phyloP scores from a whole-genome alignment of 805 yeast species.

The Candida ascalaphidarum region DNA sequence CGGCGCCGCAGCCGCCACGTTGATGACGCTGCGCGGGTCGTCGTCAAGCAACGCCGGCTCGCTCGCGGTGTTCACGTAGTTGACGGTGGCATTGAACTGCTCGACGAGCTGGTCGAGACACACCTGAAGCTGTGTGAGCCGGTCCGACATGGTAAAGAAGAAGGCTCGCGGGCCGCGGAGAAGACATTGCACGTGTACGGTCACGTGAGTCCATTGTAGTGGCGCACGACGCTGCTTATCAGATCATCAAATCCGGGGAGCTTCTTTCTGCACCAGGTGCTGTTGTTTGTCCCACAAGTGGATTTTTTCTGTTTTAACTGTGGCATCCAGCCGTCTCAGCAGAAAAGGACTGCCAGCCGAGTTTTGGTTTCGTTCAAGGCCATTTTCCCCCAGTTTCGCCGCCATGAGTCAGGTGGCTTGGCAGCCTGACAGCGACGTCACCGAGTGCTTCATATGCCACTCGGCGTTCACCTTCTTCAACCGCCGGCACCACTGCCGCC shows the following conservation, averaged over 20 bases:
- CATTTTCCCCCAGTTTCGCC: too few species aligned
- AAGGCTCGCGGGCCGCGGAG: too few species aligned
- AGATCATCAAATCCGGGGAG: too few species aligned
- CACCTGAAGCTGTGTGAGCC: constrained; percentile 82
- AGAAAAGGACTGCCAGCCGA: too few species aligned
- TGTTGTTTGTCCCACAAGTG: too few species aligned
- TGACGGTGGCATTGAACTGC: constrained; percentile 70
- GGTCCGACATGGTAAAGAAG: constrained; percentile 78
- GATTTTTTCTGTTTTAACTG: too few species aligned
- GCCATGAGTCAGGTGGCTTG: constrained; percentile 38
- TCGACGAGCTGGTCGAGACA: constrained; percentile 79
- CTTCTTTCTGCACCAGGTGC: too few species aligned
- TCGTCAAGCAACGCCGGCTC: constrained; percentile 41
- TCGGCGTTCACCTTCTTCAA: constrained; percentile 47
- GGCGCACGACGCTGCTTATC: too few species aligned
- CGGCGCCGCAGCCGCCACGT: constrained; percentile 53
- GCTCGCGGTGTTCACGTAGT: constrained; percentile 46
- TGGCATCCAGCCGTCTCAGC: too few species aligned
- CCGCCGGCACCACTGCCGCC: constrained; percentile 78
- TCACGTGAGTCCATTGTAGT: too few species aligned
- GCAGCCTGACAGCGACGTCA: constrained; percentile 60
- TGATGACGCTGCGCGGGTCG: constrained; percentile 58
- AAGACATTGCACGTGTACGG: too few species aligned
- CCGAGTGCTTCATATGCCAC: constrained; percentile 48
- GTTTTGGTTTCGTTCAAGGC: too few species aligned